These are phyloP conservation scores for Boletus rubescentipes DNA, from an alignment of 768 basidiomycete genomes.

Conservation along the genomic window DNA sequence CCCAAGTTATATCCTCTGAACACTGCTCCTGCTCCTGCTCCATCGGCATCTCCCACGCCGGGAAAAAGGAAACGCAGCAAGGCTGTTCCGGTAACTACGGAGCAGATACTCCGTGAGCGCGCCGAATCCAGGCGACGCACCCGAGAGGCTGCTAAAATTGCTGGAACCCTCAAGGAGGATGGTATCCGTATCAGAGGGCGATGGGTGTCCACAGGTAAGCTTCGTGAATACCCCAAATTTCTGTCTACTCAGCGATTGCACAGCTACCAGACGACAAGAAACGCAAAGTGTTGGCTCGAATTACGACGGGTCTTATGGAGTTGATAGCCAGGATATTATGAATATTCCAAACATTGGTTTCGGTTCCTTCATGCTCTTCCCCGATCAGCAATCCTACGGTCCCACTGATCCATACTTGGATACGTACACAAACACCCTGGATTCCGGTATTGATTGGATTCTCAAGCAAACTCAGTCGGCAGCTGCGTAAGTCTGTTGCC, in stretches of 20 bases:
- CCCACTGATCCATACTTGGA: conserved; percentile 47
- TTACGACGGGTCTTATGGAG: conserved; percentile 63
- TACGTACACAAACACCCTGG: conserved; percentile 51
- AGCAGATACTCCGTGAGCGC: conserved; percentile 47
- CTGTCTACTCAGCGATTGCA: conserved; percentile 1
- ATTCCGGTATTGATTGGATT: conserved; percentile 58
- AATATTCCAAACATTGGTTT: conserved; percentile 58
- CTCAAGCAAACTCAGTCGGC: conserved; percentile 44
- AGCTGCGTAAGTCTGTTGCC: conserved; percentile 38
- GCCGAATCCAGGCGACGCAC: conserved; percentile 47
- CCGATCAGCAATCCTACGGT: conserved; percentile 61
- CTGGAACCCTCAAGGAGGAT: conserved; percentile 32
- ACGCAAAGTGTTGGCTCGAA: conserved; percentile 44
- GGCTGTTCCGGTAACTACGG: conserved; percentile 45
- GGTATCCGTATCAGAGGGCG: conserved; percentile 57
- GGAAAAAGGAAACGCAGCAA: conserved; percentile 37
- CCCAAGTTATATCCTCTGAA: conserved; percentile 50
- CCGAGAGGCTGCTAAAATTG: conserved; percentile 35
- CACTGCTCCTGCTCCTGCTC: conserved; percentile 33
- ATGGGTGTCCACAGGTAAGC: conserved; percentile 56
- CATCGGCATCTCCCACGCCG: conserved; percentile 42
- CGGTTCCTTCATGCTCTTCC: conserved; percentile 63
- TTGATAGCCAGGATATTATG: conserved; percentile 65
- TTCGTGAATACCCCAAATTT: background rate
- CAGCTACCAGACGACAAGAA: conserved; percentile 50